Evolutionary conservation across 2,329 filamentous ascomycete species (phyloP), one percentile per base, ranked within the genome.

Genomic region (Huntiella abstrusa): DNA sequence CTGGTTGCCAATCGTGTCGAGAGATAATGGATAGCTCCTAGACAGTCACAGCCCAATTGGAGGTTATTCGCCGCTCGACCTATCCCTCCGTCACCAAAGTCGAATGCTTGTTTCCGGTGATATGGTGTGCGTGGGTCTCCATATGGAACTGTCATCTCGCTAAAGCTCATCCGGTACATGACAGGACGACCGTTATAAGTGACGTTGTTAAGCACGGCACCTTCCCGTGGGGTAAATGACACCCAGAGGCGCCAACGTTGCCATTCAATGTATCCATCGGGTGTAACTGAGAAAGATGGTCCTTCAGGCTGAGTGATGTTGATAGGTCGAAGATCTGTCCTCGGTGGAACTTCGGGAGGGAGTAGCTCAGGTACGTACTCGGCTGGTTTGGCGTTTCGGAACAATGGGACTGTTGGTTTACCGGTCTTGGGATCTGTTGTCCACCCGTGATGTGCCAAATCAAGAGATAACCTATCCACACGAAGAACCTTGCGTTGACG

Each of bases 81-180:
- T 17, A 75, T 72, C 4, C 79, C 79, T 7, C 70, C 75, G 49
- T 83, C 77, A 5, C 80, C 80, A 50, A 83, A 72, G 53, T 83
- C 79, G 53, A 84, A 83, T 1, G 78, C 79, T 45, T 77, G 73
- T 57, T 84, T 83, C 37, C 77, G 69, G 45, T 78, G 75, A 56
- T 73, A 82, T 0, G 77, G 78, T 0, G 67, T 62, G 1, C 79
- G 69, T 1, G 74, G 74, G 53, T 83, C 78, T 3, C 65, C 76
- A 52, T 83, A 83, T 0, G 76, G 76, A 0, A 81, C 75, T 1
- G 72, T 72, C 72, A 84, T 80, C 57, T 85, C 80, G 51, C 72
- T 74, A 49, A 80, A 67, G 51, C 72, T 74, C 28, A 84, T 58
- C 1, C 80, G 69, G 60, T 82, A 78, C 55, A 83, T 67, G 22